A percentile compares a stretch with the other conserved stretches of the same genome.
phyloP scores from a whole-genome alignment of 805 yeast species.

The Ogataea saltuana region DNA sequence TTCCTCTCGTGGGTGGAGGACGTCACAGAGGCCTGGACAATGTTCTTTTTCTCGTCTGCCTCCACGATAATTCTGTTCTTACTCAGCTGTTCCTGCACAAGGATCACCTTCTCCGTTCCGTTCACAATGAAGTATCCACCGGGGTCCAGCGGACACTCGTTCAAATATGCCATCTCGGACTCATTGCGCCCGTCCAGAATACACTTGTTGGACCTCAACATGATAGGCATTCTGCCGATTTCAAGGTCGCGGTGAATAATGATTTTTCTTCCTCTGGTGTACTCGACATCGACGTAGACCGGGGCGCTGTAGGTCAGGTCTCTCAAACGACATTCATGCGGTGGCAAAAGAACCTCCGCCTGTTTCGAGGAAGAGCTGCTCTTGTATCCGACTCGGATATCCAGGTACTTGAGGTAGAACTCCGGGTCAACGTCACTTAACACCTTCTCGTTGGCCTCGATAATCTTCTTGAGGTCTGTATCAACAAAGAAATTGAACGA shows the following conservation, averaged over 20 bases:
- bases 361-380: constrained; percentile 48
- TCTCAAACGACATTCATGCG: constrained; percentile 93
- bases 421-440: constrained; percentile 96
- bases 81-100: constrained; percentile 94
- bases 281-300: constrained; percentile 93
- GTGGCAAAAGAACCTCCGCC: constrained; percentile 70
- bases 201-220: constrained; percentile 93
- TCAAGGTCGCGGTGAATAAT: constrained; percentile 87
- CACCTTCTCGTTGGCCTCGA: constrained; percentile 84
- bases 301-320: constrained; percentile 96
- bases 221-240: constrained; percentile 98
- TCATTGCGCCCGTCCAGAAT: constrained; percentile 78
- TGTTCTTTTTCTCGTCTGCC: constrained; percentile 90
- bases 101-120: constrained; percentile 96
- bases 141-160: constrained; percentile 97
- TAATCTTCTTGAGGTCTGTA: constrained; percentile 87
- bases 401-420: constrained; percentile 88
- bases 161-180: constrained; percentile 78
- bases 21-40: constrained; percentile 97
- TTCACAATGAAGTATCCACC: constrained; percentile 98
- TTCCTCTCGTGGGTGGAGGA: constrained; percentile 98
- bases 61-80: constrained; percentile 98
- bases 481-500: constrained; percentile 98
- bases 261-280: constrained; percentile 91
- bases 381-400: constrained; percentile 85